phyloP scores from a whole-genome alignment of 768 basidiomycete genomes.

The Boletus vermiculosoides region DNA sequence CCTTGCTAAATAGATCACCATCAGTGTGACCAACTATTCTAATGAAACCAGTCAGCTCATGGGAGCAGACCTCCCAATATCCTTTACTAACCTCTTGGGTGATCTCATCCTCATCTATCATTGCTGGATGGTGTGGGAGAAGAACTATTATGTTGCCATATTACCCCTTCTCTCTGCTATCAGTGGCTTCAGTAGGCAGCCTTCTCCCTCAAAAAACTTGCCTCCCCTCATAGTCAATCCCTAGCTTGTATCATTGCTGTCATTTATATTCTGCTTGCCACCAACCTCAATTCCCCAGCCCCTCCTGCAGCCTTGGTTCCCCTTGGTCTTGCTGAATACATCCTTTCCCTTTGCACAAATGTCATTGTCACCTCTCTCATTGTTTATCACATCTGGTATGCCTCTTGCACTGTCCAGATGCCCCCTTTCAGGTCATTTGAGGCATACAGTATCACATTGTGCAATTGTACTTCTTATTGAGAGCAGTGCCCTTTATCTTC shows the following conservation, averaged over 20 bases:
- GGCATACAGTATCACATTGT: too few relatives aligned
- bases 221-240: neutral
- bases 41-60: constrained; percentile 32
- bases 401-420: too few relatives aligned
- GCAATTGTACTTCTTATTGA: too few relatives aligned
- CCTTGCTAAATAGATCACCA: constrained; percentile 17
- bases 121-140: constrained; percentile 42
- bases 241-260: constrained; percentile 33
- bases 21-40: constrained; percentile 29
- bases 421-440: too few relatives aligned
- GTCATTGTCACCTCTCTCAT: constrained; percentile 43
- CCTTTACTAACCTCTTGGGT: constrained; percentile 37
- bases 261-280: constrained; percentile 29
- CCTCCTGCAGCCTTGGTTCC: constrained; percentile 38
- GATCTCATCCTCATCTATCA: constrained; percentile 40
- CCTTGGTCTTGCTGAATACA: constrained; percentile 36
- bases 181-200: constrained; percentile 34
- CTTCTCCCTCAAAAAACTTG: neutral
- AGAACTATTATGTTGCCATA: constrained; percentile 33
- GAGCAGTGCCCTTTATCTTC: too few relatives aligned
- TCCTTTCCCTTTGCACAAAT: constrained; percentile 43
- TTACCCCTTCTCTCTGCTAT: constrained; percentile 37
- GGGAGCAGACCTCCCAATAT: constrained; percentile 38
- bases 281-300: constrained; percentile 29
- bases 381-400: constrained; percentile 31